These are phyloP conservation scores for Heterobasidion parviporum DNA, from an alignment of 1,284 basidiomycete genomes.

Conservation along the genomic window DNA sequence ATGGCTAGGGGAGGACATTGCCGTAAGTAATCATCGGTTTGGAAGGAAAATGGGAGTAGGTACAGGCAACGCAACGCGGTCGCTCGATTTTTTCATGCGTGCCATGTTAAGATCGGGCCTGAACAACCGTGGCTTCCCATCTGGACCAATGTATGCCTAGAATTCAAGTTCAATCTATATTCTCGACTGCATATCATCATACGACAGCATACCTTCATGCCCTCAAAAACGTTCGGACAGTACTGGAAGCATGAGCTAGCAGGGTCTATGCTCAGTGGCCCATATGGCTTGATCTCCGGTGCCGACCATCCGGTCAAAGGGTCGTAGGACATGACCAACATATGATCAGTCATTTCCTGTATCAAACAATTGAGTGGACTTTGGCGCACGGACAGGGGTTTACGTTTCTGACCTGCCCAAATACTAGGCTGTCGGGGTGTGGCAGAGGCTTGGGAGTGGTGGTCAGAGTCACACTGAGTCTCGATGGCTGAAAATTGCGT, in stretches of 20 bases:
- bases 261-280: slow-evolving; percentile 67
- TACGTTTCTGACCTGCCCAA: slow-evolving; percentile 27
- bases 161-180: neutral
- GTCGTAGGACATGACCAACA: slow-evolving; percentile 64
- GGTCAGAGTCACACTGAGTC: slow-evolving; percentile 29
- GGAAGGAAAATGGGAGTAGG: slow-evolving; percentile 11
- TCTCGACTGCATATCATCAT: neutral
- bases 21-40: neutral
- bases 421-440: slow-evolving; percentile 30
- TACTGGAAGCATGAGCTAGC: slow-evolving; percentile 72
- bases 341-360: slow-evolving; percentile 66
- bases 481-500: slow-evolving; percentile 30
- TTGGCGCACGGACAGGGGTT: neutral
- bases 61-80: slow-evolving; percentile 61
- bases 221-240: slow-evolving; percentile 75
- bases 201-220: slow-evolving; percentile 61
- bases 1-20: slow-evolving; percentile 31
- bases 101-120: slow-evolving; percentile 78
- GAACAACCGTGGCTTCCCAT: slow-evolving; percentile 63
- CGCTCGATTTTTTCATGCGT: slow-evolving; percentile 55
- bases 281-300: slow-evolving; percentile 77
- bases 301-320: slow-evolving; percentile 66
- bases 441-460: slow-evolving; percentile 30
- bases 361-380: neutral
- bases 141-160: slow-evolving; percentile 66